phyloP scores from a whole-genome alignment of 495 filamentous ascomycete genomes.

The Neurospora cerealis region DNA sequence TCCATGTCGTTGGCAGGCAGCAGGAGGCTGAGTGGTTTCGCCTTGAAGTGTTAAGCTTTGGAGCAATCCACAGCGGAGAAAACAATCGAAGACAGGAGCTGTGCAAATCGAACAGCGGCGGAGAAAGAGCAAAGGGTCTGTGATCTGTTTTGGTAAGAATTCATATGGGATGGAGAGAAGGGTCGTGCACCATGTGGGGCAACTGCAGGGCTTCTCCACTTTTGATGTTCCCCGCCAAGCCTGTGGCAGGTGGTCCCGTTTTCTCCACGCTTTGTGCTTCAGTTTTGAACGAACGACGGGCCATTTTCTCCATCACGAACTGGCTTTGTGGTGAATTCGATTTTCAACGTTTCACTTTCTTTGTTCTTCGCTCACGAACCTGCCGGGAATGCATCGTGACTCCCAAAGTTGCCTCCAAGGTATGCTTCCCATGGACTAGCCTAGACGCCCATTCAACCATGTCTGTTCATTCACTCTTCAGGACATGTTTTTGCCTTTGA shows the following conservation, averaged over 20 bases:
- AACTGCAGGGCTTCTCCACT: not conserved
- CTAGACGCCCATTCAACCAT: not conserved
- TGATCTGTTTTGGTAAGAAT: not conserved
- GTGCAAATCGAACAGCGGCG: not conserved
- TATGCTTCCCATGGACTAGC: not conserved
- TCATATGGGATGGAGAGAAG: not conserved
- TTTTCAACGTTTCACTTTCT: not conserved
- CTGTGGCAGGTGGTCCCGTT: not conserved
- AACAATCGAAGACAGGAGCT: not conserved
- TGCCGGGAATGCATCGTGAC: not conserved
- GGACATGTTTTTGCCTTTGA: not conserved
- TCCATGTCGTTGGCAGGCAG: not conserved
- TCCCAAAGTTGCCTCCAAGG: not conserved
- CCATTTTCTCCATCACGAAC: not conserved
- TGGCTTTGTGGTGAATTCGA: not conserved
- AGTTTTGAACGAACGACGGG: not conserved
- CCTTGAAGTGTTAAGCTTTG: not conserved
- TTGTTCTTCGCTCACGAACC: not conserved
- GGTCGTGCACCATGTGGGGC: not conserved
- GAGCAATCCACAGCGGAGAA: not conserved
- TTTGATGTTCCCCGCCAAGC: not conserved
- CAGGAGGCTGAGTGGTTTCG: not conserved
- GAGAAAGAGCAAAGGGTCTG: not conserved
- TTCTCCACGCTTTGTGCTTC: not conserved
- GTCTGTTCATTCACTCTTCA: not conserved